Base-by-base conservation (phyloP, 2,329 filamentous ascomycete species). In the Apiospora koreana region DNA sequence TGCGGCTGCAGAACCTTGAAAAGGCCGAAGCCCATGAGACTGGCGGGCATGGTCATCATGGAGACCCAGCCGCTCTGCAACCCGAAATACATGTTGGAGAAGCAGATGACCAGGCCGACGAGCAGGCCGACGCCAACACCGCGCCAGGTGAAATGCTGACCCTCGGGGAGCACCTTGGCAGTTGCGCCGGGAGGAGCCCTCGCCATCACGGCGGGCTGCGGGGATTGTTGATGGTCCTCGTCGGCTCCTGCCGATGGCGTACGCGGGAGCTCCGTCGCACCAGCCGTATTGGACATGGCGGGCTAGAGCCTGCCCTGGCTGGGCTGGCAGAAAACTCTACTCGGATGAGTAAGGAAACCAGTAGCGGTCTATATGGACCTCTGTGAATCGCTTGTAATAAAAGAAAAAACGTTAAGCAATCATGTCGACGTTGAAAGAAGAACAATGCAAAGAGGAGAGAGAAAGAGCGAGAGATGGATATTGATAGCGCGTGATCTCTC, bases 1-100 rank as follows among this genome's bases (percentile, higher is more conserved):
- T 93, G 89, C 62, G 88, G 89, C 0, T 92, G 88, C 1, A 98
- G 81, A 7, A 91, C 87, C 77, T 93, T 94, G 86, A 99, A 99
- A 75, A 97, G 92, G 14, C 94, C 95, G 79, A 98, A 98, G 1
- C 96, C 95, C 78, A 99, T 94, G 71, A 99, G 85, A 28, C 94
- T 96, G 1, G 94, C 93, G 0, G 96, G 96, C 94, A 99, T 98
- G 21, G 94, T 93, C 96, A 99, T 98, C 75, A 94, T 93, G 77
- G 91, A 89, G 58, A 89, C 85, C 86, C 85, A 88, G 73, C 85
- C 85, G 38, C 94, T 97, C 83, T 98, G 96, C 42, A 99, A 86
- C n/a, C 96, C 96, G 80, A 99, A 99, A 81, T 98, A 99, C 86
- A 97, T 98, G 79, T 99, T 99, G 68, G 94, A 97, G 80, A 97